Conservation (phyloP, 176 grass and related monocot genomes). For the Poa pratensis region DNA sequence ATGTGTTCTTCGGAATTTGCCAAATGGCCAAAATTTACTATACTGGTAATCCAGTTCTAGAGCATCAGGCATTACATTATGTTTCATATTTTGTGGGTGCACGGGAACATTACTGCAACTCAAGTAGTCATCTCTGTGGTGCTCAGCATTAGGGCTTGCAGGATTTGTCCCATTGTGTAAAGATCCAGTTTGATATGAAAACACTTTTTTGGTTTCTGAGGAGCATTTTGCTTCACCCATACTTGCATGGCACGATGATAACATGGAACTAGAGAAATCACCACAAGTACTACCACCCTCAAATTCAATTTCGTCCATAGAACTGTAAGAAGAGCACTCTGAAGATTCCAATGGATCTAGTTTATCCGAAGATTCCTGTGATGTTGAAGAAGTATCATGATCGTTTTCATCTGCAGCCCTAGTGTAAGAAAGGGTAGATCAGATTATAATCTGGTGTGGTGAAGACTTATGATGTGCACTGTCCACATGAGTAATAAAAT, state of each 20-base stretch:
- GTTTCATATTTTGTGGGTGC: slow-evolving; percentile 39
- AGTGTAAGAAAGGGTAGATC: slow-evolving; percentile 31
- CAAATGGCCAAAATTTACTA: slow-evolving; percentile 64
- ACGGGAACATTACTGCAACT: slow-evolving; percentile 35
- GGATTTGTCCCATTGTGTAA: slow-evolving; percentile 36
- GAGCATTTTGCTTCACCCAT: slow-evolving; percentile 42
- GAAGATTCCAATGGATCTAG: slow-evolving; percentile 61
- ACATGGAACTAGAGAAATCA: slow-evolving; percentile 46
- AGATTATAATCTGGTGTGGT: slow-evolving; percentile 16
- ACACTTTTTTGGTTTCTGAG: slow-evolving; percentile 47
- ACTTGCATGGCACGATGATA: slow-evolving; percentile 37
- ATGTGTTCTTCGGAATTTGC: slow-evolving; percentile 50
- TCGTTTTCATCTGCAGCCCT: slow-evolving; percentile 56
- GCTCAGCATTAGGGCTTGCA: slow-evolving; percentile 37
- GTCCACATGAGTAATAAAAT: neutral
- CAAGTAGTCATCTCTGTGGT: slow-evolving; percentile 41
- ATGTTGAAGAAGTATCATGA: slow-evolving; percentile 61
- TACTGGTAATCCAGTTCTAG: slow-evolving; percentile 46
- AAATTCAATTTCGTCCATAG: slow-evolving; percentile 64
- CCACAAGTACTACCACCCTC: slow-evolving; percentile 37
- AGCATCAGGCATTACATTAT: slow-evolving; percentile 38
- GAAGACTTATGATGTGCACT: neutral
- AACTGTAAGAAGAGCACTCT: slow-evolving; percentile 72
- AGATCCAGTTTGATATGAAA: slow-evolving; percentile 48
- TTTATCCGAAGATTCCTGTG: slow-evolving; percentile 69